Conservation (phyloP, 1,284 basidiomycete species). For the Jaminaea rosea region DNA sequence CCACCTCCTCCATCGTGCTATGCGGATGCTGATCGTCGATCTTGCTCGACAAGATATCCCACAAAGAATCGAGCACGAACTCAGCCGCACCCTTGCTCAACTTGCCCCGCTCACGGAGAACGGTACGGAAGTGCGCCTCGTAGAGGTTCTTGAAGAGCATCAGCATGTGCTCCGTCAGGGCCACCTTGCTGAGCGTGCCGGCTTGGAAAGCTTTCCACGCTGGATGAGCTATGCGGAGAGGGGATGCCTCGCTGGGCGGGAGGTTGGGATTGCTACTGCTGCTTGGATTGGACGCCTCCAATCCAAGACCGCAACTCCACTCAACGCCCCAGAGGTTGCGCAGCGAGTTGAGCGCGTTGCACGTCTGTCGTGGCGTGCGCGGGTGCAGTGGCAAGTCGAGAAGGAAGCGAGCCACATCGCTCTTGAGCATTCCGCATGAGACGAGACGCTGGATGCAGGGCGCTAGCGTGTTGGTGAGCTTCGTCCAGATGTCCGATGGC, state of each 20-base stretch:
- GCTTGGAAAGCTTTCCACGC: slow-evolving; percentile 47
- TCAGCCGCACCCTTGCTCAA: slow-evolving; percentile 47
- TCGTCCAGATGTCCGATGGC: slow-evolving; percentile 45
- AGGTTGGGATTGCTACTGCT: too few relatives aligned
- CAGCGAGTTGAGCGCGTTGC: slow-evolving; percentile 45
- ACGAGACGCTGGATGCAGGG: slow-evolving; percentile 49
- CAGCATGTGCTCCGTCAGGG: slow-evolving; percentile 47
- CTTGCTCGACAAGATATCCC: too few relatives aligned
- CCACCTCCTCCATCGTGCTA: too few relatives aligned
- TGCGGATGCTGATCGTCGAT: too few relatives aligned
- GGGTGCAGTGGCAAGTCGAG: slow-evolving; percentile 48
- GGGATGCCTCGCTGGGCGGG: slow-evolving; percentile 23
- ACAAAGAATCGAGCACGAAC: too few relatives aligned
- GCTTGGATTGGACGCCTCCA: neutral
- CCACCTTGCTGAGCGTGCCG: slow-evolving; percentile 42
- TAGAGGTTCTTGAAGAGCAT: slow-evolving; percentile 49
- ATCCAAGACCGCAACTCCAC: slow-evolving; percentile 41
- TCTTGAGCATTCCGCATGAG: slow-evolving; percentile 48
- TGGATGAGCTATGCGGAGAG: slow-evolving; percentile 45
- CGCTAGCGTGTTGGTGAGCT: slow-evolving; percentile 45
- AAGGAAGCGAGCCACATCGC: slow-evolving; percentile 47
- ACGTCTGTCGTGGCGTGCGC: slow-evolving; percentile 46
- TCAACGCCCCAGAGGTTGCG: slow-evolving; percentile 47
- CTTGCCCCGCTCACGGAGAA: slow-evolving; percentile 45
- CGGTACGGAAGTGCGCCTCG: slow-evolving; percentile 47